Conservation (phyloP, 768 basidiomycete genomes). For the Nidularia pulvinata region DNA sequence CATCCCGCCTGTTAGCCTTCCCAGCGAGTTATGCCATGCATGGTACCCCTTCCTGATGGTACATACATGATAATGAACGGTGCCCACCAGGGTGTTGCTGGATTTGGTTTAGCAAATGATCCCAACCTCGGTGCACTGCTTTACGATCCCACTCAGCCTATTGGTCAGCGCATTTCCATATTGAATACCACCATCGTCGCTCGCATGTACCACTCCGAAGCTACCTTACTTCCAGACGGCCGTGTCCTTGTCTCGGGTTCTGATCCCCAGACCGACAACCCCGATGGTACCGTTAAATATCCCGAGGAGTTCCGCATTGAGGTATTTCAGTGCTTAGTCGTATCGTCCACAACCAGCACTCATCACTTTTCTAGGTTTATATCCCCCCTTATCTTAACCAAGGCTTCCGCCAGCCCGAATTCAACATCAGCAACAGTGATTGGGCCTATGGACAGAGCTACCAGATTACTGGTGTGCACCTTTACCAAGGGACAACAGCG, state of each 20-base stretch:
- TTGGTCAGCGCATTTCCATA: constrained; percentile 64
- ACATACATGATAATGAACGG: constrained; percentile 80
- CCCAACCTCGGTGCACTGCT: constrained; percentile 67
- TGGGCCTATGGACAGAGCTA: constrained; percentile 61
- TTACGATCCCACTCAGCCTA: constrained; percentile 64
- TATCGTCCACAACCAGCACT: neutral
- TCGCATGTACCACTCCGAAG: constrained; percentile 78
- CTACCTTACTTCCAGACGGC: constrained; percentile 73
- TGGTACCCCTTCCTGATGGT: constrained; percentile 72
- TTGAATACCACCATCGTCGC: constrained; percentile 69
- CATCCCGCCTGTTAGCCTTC: constrained; percentile 47
- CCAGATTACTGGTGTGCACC: constrained; percentile 45
- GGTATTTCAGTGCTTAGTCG: constrained; percentile 14
- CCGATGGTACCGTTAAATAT: constrained; percentile 42
- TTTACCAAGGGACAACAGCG: constrained; percentile 38
- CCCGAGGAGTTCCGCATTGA: constrained; percentile 78
- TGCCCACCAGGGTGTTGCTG: constrained; percentile 67
- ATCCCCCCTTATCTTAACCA: constrained; percentile 82
- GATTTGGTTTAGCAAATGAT: constrained; percentile 67
- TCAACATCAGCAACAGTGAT: constrained; percentile 56
- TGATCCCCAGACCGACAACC: constrained; percentile 56
- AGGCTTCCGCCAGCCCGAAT: constrained; percentile 61
- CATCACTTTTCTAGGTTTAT: constrained; percentile 53
- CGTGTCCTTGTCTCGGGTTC: constrained; percentile 78
- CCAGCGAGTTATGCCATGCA: constrained; percentile 75